These are phyloP conservation scores for Teratosphaeria viscida DNA, from an alignment of 2,329 filamentous ascomycete species.

Conservation along the genomic window DNA sequence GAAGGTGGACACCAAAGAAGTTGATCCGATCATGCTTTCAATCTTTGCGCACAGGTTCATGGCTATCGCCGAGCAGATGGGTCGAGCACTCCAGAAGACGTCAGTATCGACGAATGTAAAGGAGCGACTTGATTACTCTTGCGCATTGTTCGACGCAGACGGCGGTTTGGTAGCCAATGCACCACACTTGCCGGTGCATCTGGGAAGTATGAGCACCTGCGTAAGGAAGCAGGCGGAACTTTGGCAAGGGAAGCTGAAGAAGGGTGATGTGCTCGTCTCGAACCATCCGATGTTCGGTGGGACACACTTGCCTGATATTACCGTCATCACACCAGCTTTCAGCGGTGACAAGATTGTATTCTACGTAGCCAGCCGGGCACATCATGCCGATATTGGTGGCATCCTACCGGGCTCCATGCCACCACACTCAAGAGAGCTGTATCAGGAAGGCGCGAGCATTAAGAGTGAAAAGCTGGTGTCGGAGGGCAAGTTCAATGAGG, in stretches of 20 bases:
- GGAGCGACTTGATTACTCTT: slow-evolving; percentile 73
- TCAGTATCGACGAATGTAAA: slow-evolving; percentile 73
- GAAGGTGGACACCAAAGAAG: slow-evolving; percentile 43
- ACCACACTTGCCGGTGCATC: slow-evolving; percentile 69
- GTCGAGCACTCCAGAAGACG: slow-evolving; percentile 66
- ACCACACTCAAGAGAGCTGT: slow-evolving; percentile 54
- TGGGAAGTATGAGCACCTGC: slow-evolving; percentile 79
- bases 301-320: slow-evolving; percentile 76
- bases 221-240: slow-evolving; percentile 69
- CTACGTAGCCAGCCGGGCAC: slow-evolving; percentile 69
- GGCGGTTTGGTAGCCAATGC: slow-evolving; percentile 69
- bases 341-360: slow-evolving; percentile 66
- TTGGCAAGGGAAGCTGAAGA: slow-evolving; percentile 67
- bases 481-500: slow-evolving; percentile 68
- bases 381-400: slow-evolving; percentile 77
- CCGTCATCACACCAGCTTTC: slow-evolving; percentile 70
- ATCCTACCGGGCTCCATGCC: slow-evolving; percentile 78
- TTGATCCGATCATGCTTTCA: slow-evolving; percentile 66
- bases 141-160: slow-evolving; percentile 65
- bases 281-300: slow-evolving; percentile 79
- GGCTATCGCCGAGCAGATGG: slow-evolving; percentile 81
- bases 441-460: slow-evolving; percentile 47
- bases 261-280: slow-evolving; percentile 70
- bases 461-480: slow-evolving; percentile 59
- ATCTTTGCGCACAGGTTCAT: slow-evolving; percentile 78